These are phyloP conservation scores for Boletus tomentosulus DNA, from an alignment of 768 basidiomycete genomes.

Conservation along the genomic window DNA sequence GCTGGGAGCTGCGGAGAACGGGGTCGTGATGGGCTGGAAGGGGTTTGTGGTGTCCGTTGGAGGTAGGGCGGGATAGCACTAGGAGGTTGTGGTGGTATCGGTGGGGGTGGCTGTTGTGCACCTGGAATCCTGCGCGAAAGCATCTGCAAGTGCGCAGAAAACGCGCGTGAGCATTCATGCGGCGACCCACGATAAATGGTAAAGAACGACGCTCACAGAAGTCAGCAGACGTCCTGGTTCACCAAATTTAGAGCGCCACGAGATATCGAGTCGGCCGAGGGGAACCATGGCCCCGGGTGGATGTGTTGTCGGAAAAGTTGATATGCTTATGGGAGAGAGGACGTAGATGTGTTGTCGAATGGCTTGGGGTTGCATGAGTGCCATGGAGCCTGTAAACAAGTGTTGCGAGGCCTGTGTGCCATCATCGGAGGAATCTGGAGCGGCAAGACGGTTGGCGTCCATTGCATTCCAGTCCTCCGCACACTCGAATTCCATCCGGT, in stretches of 20 bases:
- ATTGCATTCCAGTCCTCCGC: constrained; percentile 60
- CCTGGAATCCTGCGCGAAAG: constrained; percentile 77
- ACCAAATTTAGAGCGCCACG: constrained; percentile 81
- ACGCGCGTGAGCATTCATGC: background rate
- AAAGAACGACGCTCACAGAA: constrained; percentile 43
- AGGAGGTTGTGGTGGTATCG: constrained; percentile 40
- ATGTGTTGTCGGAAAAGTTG: constrained; percentile 45
- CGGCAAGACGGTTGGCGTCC: constrained; percentile 46
- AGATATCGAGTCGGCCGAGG: constrained; percentile 83
- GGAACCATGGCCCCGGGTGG: constrained; percentile 70
- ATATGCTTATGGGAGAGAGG: constrained; percentile 49
- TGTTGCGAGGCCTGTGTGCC: constrained; percentile 22
- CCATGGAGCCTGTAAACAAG: constrained; percentile 58
- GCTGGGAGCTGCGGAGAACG: constrained; percentile 53
- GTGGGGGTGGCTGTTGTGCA: constrained; percentile 29
- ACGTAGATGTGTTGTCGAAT: constrained; percentile 87
- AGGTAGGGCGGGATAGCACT: constrained; percentile 77
- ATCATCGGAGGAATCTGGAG: background rate
- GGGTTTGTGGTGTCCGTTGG: constrained; percentile 47
- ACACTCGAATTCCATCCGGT: constrained; percentile 76
- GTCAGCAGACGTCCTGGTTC: constrained; percentile 86
- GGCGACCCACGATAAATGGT: background rate
- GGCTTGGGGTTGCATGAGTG: constrained; percentile 80
- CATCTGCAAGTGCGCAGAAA: constrained; percentile 38
- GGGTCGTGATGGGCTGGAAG: constrained; percentile 44